These are phyloP conservation scores for Pyronema omphalodes DNA, from an alignment of 495 filamentous ascomycete genomes.

Conservation along the genomic window DNA sequence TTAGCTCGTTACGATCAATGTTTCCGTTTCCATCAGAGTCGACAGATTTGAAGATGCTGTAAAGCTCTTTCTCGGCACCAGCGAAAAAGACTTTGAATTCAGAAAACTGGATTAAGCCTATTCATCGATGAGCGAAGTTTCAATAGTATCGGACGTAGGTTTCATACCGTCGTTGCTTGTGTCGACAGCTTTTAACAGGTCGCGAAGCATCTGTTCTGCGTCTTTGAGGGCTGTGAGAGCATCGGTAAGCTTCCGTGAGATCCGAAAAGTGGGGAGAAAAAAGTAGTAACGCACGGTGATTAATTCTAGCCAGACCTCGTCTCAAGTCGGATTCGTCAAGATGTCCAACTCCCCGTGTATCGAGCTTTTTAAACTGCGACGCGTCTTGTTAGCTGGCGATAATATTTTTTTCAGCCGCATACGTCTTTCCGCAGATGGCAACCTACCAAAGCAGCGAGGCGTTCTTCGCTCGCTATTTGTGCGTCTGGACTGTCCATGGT, in stretches of 20 bases:
- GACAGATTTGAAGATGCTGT: conserved; percentile 65
- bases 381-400: neutral
- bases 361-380: conserved; percentile 34
- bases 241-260: neutral
- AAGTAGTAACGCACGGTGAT: conserved; percentile 52
- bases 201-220: conserved; percentile 67
- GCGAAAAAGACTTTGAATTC: conserved; percentile 83
- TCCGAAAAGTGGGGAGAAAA: neutral
- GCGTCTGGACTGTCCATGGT: too few species aligned
- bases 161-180: conserved; percentile 53
- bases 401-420: neutral
- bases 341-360: conserved; percentile 53
- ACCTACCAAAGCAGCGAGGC: conserved; percentile 2
- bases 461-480: conserved; percentile 9
- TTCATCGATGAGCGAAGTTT: too few species aligned
- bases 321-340: conserved; percentile 68
- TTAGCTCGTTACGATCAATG: conserved; percentile 69
- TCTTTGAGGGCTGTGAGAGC: conserved; percentile 64
- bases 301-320: conserved; percentile 67
- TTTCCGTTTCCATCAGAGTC: conserved; percentile 76
- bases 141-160: too few species aligned
- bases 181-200: conserved; percentile 65
- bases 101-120: conserved; percentile 56
- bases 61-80: conserved; percentile 64
- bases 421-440: neutral